These are phyloP conservation scores for Orbilia blumenaviensis DNA, from an alignment of 2,329 filamentous ascomycete genomes.

Conservation along the genomic window DNA sequence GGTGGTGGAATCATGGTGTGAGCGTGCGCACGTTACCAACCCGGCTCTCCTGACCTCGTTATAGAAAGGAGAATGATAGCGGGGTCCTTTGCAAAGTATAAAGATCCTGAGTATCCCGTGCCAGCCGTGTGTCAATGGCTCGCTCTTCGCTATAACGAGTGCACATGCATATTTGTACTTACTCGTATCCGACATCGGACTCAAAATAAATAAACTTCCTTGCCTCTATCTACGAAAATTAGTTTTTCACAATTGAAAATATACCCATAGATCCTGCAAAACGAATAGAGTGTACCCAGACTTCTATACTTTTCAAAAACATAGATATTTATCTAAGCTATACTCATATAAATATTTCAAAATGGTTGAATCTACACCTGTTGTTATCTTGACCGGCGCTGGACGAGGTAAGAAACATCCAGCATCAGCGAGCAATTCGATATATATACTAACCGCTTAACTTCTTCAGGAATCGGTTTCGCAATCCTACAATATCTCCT, in stretches of 20 bases:
- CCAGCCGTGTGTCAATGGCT: background rate
- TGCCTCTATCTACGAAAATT: too few relatives aligned
- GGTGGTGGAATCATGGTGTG: slow-evolving; percentile 8
- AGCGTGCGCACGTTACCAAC: background rate
- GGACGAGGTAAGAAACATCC: slow-evolving; percentile 66
- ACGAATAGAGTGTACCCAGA: too few relatives aligned
- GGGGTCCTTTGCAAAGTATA: slow-evolving; percentile 58
- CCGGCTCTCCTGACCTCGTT: background rate
- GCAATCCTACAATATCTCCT: slow-evolving; percentile 70
- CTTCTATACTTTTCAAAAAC: background rate
- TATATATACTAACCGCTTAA: background rate
- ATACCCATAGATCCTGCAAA: too few relatives aligned
- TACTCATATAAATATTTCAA: background rate
- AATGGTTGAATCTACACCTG: slow-evolving; percentile 59
- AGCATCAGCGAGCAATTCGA: background rate
- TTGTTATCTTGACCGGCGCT: slow-evolving; percentile 69
- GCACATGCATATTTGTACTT: too few relatives aligned
- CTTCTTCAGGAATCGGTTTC: slow-evolving; percentile 68
- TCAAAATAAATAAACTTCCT: background rate
- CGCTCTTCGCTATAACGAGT: background rate
- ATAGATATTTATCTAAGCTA: background rate
- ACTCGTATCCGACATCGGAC: background rate
- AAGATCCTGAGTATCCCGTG: slow-evolving; percentile 47
- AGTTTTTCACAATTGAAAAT: too few relatives aligned
- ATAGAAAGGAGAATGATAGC: background rate